Conservation (phyloP, 2,329 filamentous ascomycete genomes). For the Fusarium ambrosium region DNA sequence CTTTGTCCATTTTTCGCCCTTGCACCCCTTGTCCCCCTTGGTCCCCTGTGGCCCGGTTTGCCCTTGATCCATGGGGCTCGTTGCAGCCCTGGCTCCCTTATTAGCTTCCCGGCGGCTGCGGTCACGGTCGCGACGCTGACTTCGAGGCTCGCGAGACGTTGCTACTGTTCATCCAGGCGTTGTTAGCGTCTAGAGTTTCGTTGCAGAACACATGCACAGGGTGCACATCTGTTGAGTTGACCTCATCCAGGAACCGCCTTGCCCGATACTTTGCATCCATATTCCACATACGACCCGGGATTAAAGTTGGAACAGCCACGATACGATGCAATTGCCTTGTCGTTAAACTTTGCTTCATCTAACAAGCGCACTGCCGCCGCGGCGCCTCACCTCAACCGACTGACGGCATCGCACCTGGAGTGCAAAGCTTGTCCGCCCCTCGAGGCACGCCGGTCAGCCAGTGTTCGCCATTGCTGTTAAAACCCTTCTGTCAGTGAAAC, state of each 20-base stretch:
- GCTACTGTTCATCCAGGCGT: neutral
- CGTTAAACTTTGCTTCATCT: slow-evolving; percentile 18
- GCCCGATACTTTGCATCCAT: neutral
- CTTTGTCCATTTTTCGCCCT: slow-evolving; percentile 15
- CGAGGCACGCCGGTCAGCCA: slow-evolving; percentile 27
- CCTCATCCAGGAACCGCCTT: neutral
- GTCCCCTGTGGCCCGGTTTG: slow-evolving; percentile 10
- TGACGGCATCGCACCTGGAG: slow-evolving; percentile 15
- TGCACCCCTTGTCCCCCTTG: slow-evolving; percentile 11
- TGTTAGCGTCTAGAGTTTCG: neutral
- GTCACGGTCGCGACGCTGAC: neutral
- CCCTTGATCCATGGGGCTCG: slow-evolving; percentile 8
- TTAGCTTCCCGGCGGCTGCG: slow-evolving; percentile 2
- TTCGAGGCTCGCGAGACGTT: slow-evolving; percentile 5
- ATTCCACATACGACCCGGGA: neutral
- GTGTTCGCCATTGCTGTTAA: slow-evolving; percentile 24
- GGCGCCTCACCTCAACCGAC: slow-evolving; percentile 40
- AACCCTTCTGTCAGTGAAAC: slow-evolving; percentile 27
- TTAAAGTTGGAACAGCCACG: neutral
- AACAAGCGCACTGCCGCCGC: slow-evolving; percentile 39
- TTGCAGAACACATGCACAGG: neutral
- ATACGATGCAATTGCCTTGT: neutral
- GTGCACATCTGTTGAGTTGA: neutral
- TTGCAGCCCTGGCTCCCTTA: slow-evolving; percentile 18
- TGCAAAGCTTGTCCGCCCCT: slow-evolving; percentile 25